Evolutionary conservation across 495 filamentous ascomycete genomes (phyloP), one percentile per base, ranked within the genome.

Genomic region (Achaetomiella virescens): DNA sequence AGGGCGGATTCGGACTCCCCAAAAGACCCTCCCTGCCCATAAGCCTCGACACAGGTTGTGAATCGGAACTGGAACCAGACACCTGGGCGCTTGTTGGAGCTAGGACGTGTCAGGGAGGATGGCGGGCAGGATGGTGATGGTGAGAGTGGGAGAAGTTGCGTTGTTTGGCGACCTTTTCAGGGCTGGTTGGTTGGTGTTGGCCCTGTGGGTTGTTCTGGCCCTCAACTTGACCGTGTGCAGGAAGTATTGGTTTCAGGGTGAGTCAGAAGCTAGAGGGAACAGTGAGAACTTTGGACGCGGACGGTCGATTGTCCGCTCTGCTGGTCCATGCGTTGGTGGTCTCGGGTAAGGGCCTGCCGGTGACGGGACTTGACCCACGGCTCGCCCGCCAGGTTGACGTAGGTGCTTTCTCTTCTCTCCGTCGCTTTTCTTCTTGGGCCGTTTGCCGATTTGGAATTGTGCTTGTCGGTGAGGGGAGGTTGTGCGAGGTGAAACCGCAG

Each of bases 371-470:
- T 43, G 17, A 55, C 52, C 58, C 58, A 60, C 7, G 58, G 60
- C 21, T 59, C 55, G 21, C 60, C 60, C 21, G 60, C 55, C 5
- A 56, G 60, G 46, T 58, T 62, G 15, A 59, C 35, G 43, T 62
- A 62, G 41, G 15, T 4, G 5, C 10, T 43, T 24, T 21, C 17
- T 22, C 18, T 33, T 33, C 43, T 47, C 14, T 8, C 31, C 6
- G 42, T n/a, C 20, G 31, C 36, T 31, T 2, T 31, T 7, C 4
- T 37, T 37, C 4, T 3, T 9, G n/a, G 46, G 44, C 9, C 25
- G 18, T 35, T 25, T 9, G 7, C 29, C 18, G 40, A 14, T 35
- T 43, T 11, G 25, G 40, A 5, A 31, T 18, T 7, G 52, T 40
- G 22, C 42, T 37, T 27, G 57, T 43, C 6, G 57, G 29, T 4